Base-by-base conservation (phyloP, 1,139 yeast genomes). In the Diutina siamensis region DNA sequence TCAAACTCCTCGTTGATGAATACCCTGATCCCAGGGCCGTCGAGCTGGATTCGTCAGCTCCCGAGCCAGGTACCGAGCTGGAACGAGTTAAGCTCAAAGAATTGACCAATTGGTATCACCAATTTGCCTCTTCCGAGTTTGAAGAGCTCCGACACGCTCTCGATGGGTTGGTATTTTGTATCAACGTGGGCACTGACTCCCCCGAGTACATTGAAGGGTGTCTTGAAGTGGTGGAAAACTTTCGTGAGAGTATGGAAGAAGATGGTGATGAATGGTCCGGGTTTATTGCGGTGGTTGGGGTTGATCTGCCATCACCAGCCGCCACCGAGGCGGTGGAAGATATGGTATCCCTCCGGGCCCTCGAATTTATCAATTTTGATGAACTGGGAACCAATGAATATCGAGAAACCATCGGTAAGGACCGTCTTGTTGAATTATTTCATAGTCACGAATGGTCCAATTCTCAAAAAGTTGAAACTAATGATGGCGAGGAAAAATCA, bases 361-460 rank as follows among this genome's bases (percentile, higher is more conserved):
- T 52, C 9, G 55, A 53, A 44, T 51, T 47, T 22, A 48, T 53
- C 15, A 46, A 53, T 22, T 45, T 48, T 35, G 34, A 42, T 13
- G 48, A 48, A 12, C 20, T 27, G 17, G 55, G 55, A 3, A 45
- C 19, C 17, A 50, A 50, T 35, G 55, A 53, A 45, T 51, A 22
- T 25, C 15, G 34, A 15, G 55, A 52, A 19, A 47, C 45, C 19
- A 7, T 48, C 19, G 10, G 31, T 44, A 8, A 50, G 48, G 12
- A 78, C 25, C 46, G 76, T 44, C 46, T 71, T 5, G 45, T 52
- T 4, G 76, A 71, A 48, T 49, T 71, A 17, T 48, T 71, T 10
- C 65, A 70, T 25, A 55, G 68, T 1, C 72, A 71, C 49, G 71
- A 67, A 28, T 71, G 76, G 76, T 49, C 53, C 15, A 55, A 58